phyloP scores from a whole-genome alignment of 2,329 filamentous ascomycete genomes.

The Claviceps quebecensis region DNA sequence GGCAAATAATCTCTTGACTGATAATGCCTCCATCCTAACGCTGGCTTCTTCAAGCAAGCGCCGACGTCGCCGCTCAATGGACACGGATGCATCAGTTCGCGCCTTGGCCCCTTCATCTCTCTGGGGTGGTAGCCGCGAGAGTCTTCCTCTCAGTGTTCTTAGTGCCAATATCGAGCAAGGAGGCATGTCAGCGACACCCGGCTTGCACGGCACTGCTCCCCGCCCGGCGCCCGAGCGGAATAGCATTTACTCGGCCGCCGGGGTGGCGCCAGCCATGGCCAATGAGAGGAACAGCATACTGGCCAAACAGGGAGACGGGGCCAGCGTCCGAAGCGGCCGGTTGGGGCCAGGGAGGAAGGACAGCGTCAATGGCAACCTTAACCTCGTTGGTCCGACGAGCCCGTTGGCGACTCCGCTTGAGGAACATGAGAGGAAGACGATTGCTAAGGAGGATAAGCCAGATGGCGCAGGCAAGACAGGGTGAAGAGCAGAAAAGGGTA shows the following conservation, averaged over 20 bases:
- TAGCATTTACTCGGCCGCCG: slow-evolving; percentile 68
- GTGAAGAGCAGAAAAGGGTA: background rate
- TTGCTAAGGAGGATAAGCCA: slow-evolving; percentile 18
- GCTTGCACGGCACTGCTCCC: slow-evolving; percentile 37
- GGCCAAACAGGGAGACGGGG: slow-evolving; percentile 54
- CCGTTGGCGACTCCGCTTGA: slow-evolving; percentile 47
- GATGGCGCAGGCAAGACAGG: slow-evolving; percentile 9
- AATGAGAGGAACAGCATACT: slow-evolving; percentile 77
- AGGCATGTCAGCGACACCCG: slow-evolving; percentile 30
- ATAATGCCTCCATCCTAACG: slow-evolving; percentile 76
- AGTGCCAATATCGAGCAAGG: slow-evolving; percentile 51
- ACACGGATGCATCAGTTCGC: slow-evolving; percentile 74
- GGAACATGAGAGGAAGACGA: slow-evolving; percentile 21
- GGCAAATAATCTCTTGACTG: slow-evolving; percentile 67
- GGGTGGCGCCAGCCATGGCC: slow-evolving; percentile 47
- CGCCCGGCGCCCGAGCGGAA: slow-evolving; percentile 46
- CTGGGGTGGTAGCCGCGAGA: slow-evolving; percentile 71
- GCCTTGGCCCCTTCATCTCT: slow-evolving; percentile 72
- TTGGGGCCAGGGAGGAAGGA: slow-evolving; percentile 68
- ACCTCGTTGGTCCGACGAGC: slow-evolving; percentile 49
- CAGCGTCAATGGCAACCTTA: slow-evolving; percentile 69
- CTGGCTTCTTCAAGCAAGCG: slow-evolving; percentile 72
- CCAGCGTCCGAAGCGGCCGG: slow-evolving; percentile 65
- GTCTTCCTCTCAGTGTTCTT: slow-evolving; percentile 62
- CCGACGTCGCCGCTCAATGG: slow-evolving; percentile 62